A percentile compares a stretch with the other conserved stretches of the same genome.
phyloP scores from a whole-genome alignment of 805 yeast species.

The Candida dendrica region DNA sequence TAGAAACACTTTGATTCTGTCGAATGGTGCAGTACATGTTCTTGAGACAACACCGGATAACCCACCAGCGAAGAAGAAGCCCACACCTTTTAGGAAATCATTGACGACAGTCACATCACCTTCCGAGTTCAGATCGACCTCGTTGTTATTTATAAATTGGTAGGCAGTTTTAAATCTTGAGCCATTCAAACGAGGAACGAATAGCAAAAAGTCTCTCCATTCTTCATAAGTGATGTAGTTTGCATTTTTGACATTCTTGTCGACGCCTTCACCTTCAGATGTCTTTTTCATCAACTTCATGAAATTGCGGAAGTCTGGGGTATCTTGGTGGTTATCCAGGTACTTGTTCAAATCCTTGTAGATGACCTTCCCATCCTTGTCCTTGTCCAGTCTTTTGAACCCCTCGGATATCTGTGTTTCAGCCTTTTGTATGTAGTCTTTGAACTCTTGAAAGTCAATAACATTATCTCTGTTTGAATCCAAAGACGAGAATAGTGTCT shows the following conservation, averaged over 20 bases:
- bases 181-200: constrained; percentile 77
- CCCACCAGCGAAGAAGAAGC: constrained; percentile 93
- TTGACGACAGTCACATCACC: constrained; percentile 85
- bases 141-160: constrained; percentile 64
- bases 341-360: constrained; percentile 63
- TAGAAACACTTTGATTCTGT: constrained; percentile 85
- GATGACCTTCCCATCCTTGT: constrained; percentile 65
- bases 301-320: constrained; percentile 44
- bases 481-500: constrained; percentile 48
- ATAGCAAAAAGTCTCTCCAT: constrained; percentile 73
- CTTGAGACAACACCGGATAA: constrained; percentile 92
- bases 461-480: constrained; percentile 49
- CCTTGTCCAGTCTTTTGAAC: constrained; percentile 59
- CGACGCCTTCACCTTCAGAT: constrained; percentile 9
- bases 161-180: constrained; percentile 78
- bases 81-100: constrained; percentile 76
- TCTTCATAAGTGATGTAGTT: constrained; percentile 78
- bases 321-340: constrained; percentile 33
- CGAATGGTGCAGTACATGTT: constrained; percentile 96
- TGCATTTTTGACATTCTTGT: constrained; percentile 24
- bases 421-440: constrained; percentile 54
- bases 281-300: constrained; percentile 29
- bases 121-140: constrained; percentile 76
- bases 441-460: constrained; percentile 61
- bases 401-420: constrained; percentile 68